Percentiles rank a stretch among this genome's conserved stretches.
phyloP scores from a whole-genome alignment of 2,329 filamentous ascomycete genomes.

The Phaeosphaeria sp. region DNA sequence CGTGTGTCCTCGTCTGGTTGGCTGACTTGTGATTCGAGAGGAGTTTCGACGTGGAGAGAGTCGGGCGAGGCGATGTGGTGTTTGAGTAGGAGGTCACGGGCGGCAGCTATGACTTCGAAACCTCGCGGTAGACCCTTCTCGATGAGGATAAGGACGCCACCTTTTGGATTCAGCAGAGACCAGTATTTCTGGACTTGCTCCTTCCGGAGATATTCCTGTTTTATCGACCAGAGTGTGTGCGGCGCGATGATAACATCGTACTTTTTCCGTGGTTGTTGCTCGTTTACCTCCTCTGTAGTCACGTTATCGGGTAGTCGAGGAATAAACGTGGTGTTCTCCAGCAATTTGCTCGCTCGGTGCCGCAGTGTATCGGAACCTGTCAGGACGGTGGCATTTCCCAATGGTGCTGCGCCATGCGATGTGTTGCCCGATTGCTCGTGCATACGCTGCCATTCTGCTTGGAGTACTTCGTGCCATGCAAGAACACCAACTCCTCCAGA shows the following conservation, averaged over 20 bases:
- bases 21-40: constrained; percentile 49
- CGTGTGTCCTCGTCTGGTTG: constrained; percentile 46
- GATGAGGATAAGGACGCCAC: constrained; percentile 83
- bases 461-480: constrained; percentile 78
- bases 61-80: constrained; percentile 73
- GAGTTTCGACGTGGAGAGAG: constrained; percentile 50
- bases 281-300: constrained; percentile 59
- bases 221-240: constrained; percentile 77
- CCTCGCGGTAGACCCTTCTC: constrained; percentile 92
- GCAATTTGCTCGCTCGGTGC: constrained; percentile 74
- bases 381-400: constrained; percentile 80
- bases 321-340: constrained; percentile 90
- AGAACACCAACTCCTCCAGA: constrained; percentile 74
- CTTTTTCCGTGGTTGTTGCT: constrained; percentile 66
- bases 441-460: constrained; percentile 81
- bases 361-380: constrained; percentile 77
- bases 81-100: constrained; percentile 78
- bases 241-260: constrained; percentile 92
- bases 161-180: constrained; percentile 81
- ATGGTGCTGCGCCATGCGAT: constrained; percentile 51
- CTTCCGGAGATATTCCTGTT: constrained; percentile 78
- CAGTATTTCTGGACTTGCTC: constrained; percentile 86
- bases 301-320: constrained; percentile 89
- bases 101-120: constrained; percentile 89
- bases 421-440: constrained; percentile 45